Base-by-base conservation (phyloP, 805 yeast species). In the Yarrowia porcina region DNA sequence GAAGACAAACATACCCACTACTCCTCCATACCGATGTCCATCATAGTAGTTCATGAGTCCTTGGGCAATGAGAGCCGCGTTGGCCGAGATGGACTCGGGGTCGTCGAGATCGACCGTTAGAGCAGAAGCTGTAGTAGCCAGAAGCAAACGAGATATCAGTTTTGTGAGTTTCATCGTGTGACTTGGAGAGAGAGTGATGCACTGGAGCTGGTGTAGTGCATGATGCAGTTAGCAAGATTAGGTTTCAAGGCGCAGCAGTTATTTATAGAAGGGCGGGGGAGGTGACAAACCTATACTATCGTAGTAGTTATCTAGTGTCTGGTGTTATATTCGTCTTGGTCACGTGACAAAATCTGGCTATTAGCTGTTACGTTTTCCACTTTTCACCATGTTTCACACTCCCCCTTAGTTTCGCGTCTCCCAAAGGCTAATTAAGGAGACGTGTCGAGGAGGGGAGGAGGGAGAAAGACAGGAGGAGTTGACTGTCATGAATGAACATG, bases 11-110 rank as follows among this genome's bases (percentile, higher is more conserved):
- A 83, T 79, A 27, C 96, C 96, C 15, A 87, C 77, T n/a, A 87
- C 79, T 39, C 88, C 87, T 28, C 94, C 96, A 45, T 76, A 73
- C 36, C 80, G 75, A 27, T 73, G 70, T 35, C 96, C 93, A n/a
- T 81, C 84, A 70, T 91, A 91, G 74, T 92, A 92, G 76, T 89
- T 92, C 79, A 91, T 79, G 64, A 90, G 76, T 65, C 97, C 97
- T 45, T 79, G 73, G 2, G 86, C 85, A 18, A 91, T 77, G 49
- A 83, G 73, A 0, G 85, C 77, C 2, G 88, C 82, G 1, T 87
- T 92, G 38, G 78, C 71, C 63, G 66, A 61, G 21, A 75, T 68
- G 12, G 71, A 67, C 20, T 56, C 54, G 23, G 59, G 27, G 45
- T 65, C 64, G n/a, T 28, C 54, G 11, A 70, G 23, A 35, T 69